Evolutionary conservation across 2,329 filamentous ascomycete species (phyloP), one percentile per base, ranked within the genome.

Genomic region (Colletotrichum chrysophilum): DNA sequence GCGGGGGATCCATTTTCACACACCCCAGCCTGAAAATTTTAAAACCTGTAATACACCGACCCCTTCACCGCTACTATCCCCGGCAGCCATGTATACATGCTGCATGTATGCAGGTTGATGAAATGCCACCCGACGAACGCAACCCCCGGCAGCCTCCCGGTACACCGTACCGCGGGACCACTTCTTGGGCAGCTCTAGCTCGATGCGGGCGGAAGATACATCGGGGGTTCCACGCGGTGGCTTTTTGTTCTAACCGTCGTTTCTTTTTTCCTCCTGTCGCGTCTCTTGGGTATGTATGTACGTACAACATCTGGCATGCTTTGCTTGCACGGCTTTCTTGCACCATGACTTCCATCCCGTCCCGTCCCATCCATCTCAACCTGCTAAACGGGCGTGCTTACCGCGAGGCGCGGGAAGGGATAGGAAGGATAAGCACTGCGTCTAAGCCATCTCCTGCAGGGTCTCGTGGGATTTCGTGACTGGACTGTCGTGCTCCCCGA

Each of bases 11-110:
- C 21, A 64, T 65, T 30, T 16, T 43, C 38, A n/a, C 14, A 43
- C 24, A 28, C 62, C 64, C 70, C 32, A 28, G 32, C 32, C 24
- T 13, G 38, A 38, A 38, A 73, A 60, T 58, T 13, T 28, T 64
- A 14, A 64, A 38, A 60, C 30, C 52, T 75, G 70, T 58, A 68
- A 30, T 69, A 73, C 64, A 75, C 73, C 73, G 73, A 75, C 70
- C 70, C 64, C 64, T 75, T 75, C 72, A 75, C 72, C 72, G 72
- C 72, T 72, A 75, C 58, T 70, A 60, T 71, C 48, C 61, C 38
- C 52, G 38, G 28, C 56, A 75, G 38, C 9, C 38, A 43, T 43
- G 38, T 43, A 43, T 12, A 43, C 38, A 43, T 43, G 3, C 18
- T 43, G 38, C 38, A 43, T 43, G 38, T 43, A 43, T 75, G 72